Base-by-base conservation (phyloP, 2,329 filamentous ascomycete genomes). In the Atkinsonella texensis region DNA sequence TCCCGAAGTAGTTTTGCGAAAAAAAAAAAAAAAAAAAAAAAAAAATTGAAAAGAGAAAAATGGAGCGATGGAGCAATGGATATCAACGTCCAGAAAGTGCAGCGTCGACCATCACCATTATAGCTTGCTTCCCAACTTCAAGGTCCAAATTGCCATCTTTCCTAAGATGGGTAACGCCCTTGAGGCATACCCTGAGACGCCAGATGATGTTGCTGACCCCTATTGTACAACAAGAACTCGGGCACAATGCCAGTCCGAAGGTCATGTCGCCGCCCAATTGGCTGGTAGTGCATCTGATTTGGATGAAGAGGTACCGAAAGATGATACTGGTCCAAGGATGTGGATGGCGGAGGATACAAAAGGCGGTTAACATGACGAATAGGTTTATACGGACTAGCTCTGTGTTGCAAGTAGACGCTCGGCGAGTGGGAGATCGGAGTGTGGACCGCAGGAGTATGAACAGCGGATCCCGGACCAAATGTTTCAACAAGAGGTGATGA, bases 321-420 rank as follows among this genome's bases (percentile, higher is more conserved):
- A 57, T 85, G 75, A 63, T 89, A 85, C 59, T 86, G 79, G 56
- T 91, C 84, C 56, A 94, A 77, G 8, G 88, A 88, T 9, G 82
- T 77, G 23, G 87, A 86, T 0, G 89, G 87, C 7, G 89, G 88
- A 33, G 90, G 90, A 53, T 93, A 89, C 32, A 96, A 75, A n/a
- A 97, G 78, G 0, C 89, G 95, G 59, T 93, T 89, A 53, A 96
- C 88, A 54, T 88, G 80, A 50, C 90, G 85, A 40, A 96, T 85
- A 1, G 91, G 91, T 56, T 89, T 87, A 68, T 97, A 97, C 3
- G 93, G 93, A 51, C 91, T 97, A 56, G 87, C 84, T 52, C 93
- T 81, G 64, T 95, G 88, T 62, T 87, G 85, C 39, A 96, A 74
- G 68, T 94, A 94, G 61, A 88, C 81, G 11, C 87, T 90, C 1